These are phyloP conservation scores for Termitomyces sp. DNA, from an alignment of 768 basidiomycete species.

Conservation along the genomic window DNA sequence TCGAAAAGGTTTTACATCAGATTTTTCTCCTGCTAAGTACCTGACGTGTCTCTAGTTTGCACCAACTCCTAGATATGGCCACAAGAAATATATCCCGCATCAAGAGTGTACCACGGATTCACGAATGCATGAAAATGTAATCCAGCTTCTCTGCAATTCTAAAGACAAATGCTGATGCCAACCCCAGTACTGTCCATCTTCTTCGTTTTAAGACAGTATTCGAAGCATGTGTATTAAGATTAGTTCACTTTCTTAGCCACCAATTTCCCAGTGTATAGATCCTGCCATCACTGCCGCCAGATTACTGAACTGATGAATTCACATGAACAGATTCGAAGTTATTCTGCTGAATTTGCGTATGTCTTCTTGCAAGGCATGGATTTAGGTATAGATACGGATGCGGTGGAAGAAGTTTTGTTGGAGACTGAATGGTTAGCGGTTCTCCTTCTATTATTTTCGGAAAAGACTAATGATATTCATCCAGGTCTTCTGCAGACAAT, in stretches of 20 bases:
- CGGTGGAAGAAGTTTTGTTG: constrained; percentile 64
- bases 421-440: constrained; percentile 76
- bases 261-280: constrained; percentile 71
- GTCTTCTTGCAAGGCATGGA: constrained; percentile 71
- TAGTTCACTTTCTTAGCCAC: constrained; percentile 71
- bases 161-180: neutral
- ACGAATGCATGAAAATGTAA: constrained; percentile 83
- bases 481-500: constrained; percentile 48
- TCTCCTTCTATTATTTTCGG: neutral
- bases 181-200: constrained; percentile 60
- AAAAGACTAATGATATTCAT: neutral
- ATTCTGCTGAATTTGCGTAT: constrained; percentile 83
- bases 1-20: constrained; percentile 40
- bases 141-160: neutral
- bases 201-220: constrained; percentile 49
- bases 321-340: constrained; percentile 63
- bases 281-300: neutral
- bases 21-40: neutral
- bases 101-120: constrained; percentile 82
- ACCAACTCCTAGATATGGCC: constrained; percentile 50
- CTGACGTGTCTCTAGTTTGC: constrained; percentile 38
- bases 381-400: constrained; percentile 59
- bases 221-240: constrained; percentile 35
- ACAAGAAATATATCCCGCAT: constrained; percentile 62
- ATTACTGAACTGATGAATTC: neutral